These are phyloP conservation scores for Phaseolus lunatus DNA, from an alignment of 306 rosid genomes.

Conservation along the genomic window DNA sequence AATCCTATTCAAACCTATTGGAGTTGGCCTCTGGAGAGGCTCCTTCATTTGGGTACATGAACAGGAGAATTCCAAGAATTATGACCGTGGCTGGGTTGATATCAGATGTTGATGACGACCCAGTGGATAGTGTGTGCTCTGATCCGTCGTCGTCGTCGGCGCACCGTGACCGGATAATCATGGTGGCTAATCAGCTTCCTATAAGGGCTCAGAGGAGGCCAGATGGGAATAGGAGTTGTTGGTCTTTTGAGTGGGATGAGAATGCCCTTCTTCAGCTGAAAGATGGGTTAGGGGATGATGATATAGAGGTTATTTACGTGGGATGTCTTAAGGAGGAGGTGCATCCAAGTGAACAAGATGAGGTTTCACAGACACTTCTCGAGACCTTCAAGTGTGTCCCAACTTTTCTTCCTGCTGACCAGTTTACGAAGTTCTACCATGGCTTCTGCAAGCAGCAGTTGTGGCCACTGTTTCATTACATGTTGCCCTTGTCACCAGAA, in stretches of 20 bases:
- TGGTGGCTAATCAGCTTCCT: conserved; percentile 89
- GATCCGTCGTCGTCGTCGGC: conserved; percentile 59
- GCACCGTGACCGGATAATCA: conserved; percentile 68
- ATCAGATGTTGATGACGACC: conserved; percentile 73
- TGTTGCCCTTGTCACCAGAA: conserved; percentile 80
- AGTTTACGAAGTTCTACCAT: conserved; percentile 71
- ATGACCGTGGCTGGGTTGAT: conserved; percentile 80
- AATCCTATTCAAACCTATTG: conserved; percentile 52
- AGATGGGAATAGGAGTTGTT: conserved; percentile 55
- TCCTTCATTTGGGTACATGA: conserved; percentile 64
- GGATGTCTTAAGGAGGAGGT: conserved; percentile 81
- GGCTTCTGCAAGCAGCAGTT: conserved; percentile 85
- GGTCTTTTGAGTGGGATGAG: conserved; percentile 84
- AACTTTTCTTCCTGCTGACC: conserved; percentile 72
- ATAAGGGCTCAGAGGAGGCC: conserved; percentile 61
- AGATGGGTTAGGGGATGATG: conserved; percentile 88
- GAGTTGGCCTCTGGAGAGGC: conserved; percentile 71
- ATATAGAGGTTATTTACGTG: conserved; percentile 74
- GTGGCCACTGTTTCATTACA: conserved; percentile 91
- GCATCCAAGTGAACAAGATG: conserved; percentile 78
- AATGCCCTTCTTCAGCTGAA: conserved; percentile 75
- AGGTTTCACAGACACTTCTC: conserved; percentile 74
- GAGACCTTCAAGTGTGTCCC: conserved; percentile 79
- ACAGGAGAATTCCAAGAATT: conserved; percentile 68
- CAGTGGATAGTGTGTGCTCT: conserved; percentile 59